A percentile compares a stretch with the other conserved stretches of the same genome.
Evolutionary conservation across 2,329 filamentous ascomycete genomes (phyloP).

Genomic region (Biscogniauxia marginata): DNA sequence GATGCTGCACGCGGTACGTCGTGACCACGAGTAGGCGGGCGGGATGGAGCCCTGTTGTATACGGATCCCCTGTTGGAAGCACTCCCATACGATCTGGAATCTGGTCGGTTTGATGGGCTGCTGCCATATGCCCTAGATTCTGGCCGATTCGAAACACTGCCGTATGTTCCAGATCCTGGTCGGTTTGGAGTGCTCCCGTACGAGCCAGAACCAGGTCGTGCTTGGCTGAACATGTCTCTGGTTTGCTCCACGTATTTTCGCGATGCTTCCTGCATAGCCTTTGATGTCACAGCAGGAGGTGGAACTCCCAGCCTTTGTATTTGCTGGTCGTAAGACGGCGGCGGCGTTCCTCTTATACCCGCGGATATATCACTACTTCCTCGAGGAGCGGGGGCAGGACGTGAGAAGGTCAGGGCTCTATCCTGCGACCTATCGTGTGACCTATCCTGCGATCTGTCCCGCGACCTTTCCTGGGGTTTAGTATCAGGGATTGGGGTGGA

Average conservation of each 20-base stretch:
- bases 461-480: slow-evolving; percentile 1
- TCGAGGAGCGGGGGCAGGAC: slow-evolving; percentile 40
- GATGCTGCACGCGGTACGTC: slow-evolving; percentile 62
- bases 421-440: slow-evolving; percentile 1
- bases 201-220: slow-evolving; percentile 37
- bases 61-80: not conserved
- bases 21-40: slow-evolving; percentile 58
- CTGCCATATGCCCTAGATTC: slow-evolving; percentile 20
- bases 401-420: slow-evolving; percentile 38
- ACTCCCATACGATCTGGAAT: not conserved
- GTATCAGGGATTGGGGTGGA: slow-evolving; percentile 69
- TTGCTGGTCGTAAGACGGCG: slow-evolving; percentile 80
- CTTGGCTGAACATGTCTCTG: slow-evolving; percentile 67
- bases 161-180: not conserved
- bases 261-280: slow-evolving; percentile 93
- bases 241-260: slow-evolving; percentile 85
- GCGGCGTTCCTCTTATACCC: slow-evolving; percentile 71
- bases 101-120: not conserved
- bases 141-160: not conserved
- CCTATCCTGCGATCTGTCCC: not conserved
- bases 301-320: slow-evolving; percentile 82
- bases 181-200: slow-evolving; percentile 31
- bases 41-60: slow-evolving; percentile 38
- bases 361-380: slow-evolving; percentile 47
- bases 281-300: slow-evolving; percentile 86